A percentile compares a stretch with the other conserved stretches of the same genome.
These are phyloP conservation scores for Stemphylium lycopersici DNA, from an alignment of 2,329 filamentous ascomycete species.

Conservation along the genomic window DNA sequence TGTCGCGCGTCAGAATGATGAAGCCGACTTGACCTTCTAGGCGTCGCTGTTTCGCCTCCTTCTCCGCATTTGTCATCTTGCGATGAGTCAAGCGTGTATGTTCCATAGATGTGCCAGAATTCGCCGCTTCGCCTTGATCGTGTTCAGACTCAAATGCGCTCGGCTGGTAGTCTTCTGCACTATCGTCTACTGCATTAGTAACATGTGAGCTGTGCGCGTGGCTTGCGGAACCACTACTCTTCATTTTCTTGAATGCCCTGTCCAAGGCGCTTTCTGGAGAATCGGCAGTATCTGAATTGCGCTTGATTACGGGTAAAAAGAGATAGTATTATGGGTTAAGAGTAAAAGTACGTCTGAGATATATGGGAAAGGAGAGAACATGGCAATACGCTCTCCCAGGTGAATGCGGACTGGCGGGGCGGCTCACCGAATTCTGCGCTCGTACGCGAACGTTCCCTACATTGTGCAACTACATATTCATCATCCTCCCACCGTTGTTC, in stretches of 20 bases:
- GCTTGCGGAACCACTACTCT: neutral
- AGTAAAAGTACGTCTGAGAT: too few relatives aligned
- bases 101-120: neutral
- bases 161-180: neutral
- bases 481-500: too few relatives aligned
- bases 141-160: neutral
- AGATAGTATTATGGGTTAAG: neutral
- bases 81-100: neutral
- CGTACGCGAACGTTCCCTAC: too few relatives aligned
- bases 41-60: neutral
- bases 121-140: neutral
- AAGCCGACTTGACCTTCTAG: constrained; percentile 16
- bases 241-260: neutral
- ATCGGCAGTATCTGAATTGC: neutral
- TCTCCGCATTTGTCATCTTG: neutral
- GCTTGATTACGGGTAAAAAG: neutral
- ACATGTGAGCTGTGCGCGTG: neutral
- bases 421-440: too few relatives aligned
- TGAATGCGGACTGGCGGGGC: too few relatives aligned
- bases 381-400: too few relatives aligned
- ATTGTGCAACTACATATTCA: too few relatives aligned
- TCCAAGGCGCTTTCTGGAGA: neutral
- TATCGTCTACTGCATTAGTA: neutral
- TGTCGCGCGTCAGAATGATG: constrained; percentile 20
- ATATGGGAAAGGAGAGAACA: too few relatives aligned